Conservation (phyloP, 192 early-diverging fungal species). For the Kappamyces sp. region DNA sequence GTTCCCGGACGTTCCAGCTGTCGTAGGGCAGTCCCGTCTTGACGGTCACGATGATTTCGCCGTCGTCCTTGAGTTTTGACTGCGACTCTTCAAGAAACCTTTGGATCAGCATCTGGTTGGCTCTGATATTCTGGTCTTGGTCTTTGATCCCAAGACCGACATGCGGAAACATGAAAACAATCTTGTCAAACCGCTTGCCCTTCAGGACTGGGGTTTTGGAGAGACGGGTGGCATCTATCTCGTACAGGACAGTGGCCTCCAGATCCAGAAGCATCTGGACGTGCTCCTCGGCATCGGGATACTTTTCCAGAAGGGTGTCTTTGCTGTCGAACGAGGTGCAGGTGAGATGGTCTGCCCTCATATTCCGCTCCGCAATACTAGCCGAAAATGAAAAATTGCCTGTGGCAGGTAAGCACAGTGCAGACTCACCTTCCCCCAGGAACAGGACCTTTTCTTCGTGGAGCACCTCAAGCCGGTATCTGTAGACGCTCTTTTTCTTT, state of each 20-base stretch:
- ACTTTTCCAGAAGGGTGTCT: slow-evolving; percentile 65
- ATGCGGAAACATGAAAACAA: slow-evolving; percentile 97
- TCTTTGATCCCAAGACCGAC: slow-evolving; percentile 90
- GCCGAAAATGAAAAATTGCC: slow-evolving; percentile 90
- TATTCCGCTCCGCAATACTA: background rate
- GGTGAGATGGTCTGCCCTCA: background rate
- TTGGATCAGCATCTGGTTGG: slow-evolving; percentile 60
- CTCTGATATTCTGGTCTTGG: slow-evolving; percentile 72
- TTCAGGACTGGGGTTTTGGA: slow-evolving; percentile 47
- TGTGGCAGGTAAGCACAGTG: background rate
- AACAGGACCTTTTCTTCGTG: slow-evolving; percentile 12
- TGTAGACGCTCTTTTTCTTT: background rate
- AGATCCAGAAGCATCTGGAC: slow-evolving; percentile 53
- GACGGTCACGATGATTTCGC: slow-evolving; percentile 77
- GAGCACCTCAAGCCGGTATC: slow-evolving; percentile 5
- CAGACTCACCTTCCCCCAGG: background rate
- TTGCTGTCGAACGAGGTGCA: slow-evolving; percentile 49
- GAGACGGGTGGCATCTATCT: slow-evolving; percentile 73
- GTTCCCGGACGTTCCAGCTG: slow-evolving; percentile 72
- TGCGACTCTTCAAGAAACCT: slow-evolving; percentile 24
- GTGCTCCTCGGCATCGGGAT: slow-evolving; percentile 63
- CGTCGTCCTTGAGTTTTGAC: slow-evolving; percentile 16
- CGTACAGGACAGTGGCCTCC: slow-evolving; percentile 67
- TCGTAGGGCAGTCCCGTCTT: slow-evolving; percentile 85
- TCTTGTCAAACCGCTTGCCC: slow-evolving; percentile 60